These are phyloP conservation scores for Pelargonium nanum DNA, from an alignment of 345 rosid genomes.

Conservation along the genomic window DNA sequence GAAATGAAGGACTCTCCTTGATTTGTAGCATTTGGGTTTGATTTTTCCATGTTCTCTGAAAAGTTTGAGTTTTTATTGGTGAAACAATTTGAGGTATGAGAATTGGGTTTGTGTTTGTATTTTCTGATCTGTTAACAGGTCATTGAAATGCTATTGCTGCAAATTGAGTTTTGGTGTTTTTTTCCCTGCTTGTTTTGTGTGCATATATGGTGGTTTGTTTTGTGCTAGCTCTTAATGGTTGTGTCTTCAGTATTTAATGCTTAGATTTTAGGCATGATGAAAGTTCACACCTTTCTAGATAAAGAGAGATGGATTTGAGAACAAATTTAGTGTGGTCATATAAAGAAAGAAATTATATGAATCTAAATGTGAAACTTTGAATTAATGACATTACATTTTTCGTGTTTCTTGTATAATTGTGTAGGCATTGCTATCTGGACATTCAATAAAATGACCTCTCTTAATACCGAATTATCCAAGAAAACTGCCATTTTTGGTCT, in stretches of 20 bases:
- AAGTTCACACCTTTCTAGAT: too few relatives aligned
- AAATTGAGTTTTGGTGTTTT: not conserved
- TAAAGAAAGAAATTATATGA: not conserved
- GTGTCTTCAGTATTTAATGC: not conserved
- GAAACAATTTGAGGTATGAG: not conserved
- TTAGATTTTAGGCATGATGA: not conserved
- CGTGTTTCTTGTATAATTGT: constrained; percentile 12
- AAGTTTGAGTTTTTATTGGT: not conserved
- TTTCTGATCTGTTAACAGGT: constrained; percentile 20
- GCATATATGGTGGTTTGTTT: not conserved
- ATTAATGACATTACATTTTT: constrained; percentile 10
- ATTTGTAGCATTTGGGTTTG: not conserved
- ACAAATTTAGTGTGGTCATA: not conserved
- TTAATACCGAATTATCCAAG: constrained; percentile 57
- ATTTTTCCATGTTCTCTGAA: not conserved
- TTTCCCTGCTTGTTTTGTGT: not conserved
- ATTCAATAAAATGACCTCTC: constrained; percentile 40
- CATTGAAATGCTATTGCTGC: constrained; percentile 6
- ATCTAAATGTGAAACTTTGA: constrained; percentile 5
- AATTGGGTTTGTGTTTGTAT: not conserved
- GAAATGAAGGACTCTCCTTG: not conserved
- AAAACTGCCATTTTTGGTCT: constrained; percentile 59
- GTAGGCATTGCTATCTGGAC: constrained; percentile 22
- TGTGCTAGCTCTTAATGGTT: not conserved
- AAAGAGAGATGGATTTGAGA: not conserved